Evolutionary conservation across 352 stramenopile genomes (phyloP), one percentile per base, ranked within the genome.

Genomic region (Globisporangium irregulare): DNA sequence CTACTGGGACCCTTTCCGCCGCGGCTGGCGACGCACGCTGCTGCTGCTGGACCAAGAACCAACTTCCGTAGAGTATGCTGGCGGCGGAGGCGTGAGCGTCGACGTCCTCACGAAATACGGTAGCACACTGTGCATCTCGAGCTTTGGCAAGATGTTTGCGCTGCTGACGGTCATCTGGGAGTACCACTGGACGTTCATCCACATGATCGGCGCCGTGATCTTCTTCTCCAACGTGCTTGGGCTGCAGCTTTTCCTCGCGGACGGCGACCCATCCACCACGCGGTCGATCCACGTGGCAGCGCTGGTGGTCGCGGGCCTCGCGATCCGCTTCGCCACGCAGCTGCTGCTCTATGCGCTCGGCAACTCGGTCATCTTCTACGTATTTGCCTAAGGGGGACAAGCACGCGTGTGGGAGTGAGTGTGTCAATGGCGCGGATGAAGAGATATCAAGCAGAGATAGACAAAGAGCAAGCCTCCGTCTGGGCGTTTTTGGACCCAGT

Each of bases 111-210:
- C 71, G 24, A 81, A 69, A 54, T 91, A 85, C 62, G 72, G 61
- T 54, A 86, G 81, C 53, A 82, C 85, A 56, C 82, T 92, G 72
- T 91, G 85, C 69, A 84, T 94, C 67, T 90, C 82, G 20, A 92
- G 83, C 73, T 94, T 94, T 67, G 86, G 84, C 46, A 94, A 94
- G 67, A 79, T 93, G 34, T 93, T 94, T 75, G 86, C 84, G 62
- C 76, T 92, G 59, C 72, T 94, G 29, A 94, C 83, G 2, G 84
- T 94, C 36, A 94, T 94, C 61, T 94, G 86, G 86, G 86, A 94
- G 71, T 93, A 90, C 73, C 76, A 94, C 68, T 93, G 86, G 86
- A 92, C 80, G 36, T 91, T 93, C 61, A 73, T 94, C 22, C 84
- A 94, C 73, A 86, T 94, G 38, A 93, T 92, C 62, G 86, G 82